Evolutionary conservation across 2,329 filamentous ascomycete genomes (phyloP), one percentile per base, ranked within the genome.

Genomic region (Trichoderma sp.): DNA sequence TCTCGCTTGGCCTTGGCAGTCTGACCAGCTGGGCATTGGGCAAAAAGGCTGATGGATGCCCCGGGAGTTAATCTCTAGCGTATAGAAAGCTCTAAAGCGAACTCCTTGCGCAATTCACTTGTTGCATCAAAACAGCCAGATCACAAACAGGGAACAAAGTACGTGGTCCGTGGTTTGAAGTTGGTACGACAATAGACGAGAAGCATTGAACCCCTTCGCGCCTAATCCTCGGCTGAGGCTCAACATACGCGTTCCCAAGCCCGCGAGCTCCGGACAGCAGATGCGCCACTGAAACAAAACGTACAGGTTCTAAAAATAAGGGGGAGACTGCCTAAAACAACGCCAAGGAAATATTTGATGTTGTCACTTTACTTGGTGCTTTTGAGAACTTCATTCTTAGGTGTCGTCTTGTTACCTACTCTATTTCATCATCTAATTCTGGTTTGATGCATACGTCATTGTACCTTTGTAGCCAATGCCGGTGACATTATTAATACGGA

Each of bases 181-280:
- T 50, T 13, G 43, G 43, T 20, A 50, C n/a, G 20, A 53, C 47
- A 12, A 53, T 53, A 36, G n/a, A 23, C 5, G 20, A 58, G 57
- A 23, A 8, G 34, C 34, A 26, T 26, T 26, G 26, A 26, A 43
- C 63, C 55, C 39, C 26, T 36, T 57, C 20, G 17, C 70, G 70
- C 70, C 63, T 71, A 71, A 71, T 71, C 70, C 30, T 71, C 70
- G 70, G 70, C n/a, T 71, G 57, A 20, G 28, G 58, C 32, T 30
- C 62, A 39, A 55, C 30, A 63, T 8, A 11, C 57, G 43, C 58
- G 39, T 68, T 30, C 20, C 50, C 50, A 39, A 47, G 63, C 43
- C 39, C 62, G 55, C 39, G 68, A 62, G 59, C 47, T 63, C 58
- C 58, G 55, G 59, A 23, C 8, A 28, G 57, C 28, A 32, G 5